Conservation (phyloP, 257 asterid genomes). For the Oldenlandia corymbosa region DNA sequence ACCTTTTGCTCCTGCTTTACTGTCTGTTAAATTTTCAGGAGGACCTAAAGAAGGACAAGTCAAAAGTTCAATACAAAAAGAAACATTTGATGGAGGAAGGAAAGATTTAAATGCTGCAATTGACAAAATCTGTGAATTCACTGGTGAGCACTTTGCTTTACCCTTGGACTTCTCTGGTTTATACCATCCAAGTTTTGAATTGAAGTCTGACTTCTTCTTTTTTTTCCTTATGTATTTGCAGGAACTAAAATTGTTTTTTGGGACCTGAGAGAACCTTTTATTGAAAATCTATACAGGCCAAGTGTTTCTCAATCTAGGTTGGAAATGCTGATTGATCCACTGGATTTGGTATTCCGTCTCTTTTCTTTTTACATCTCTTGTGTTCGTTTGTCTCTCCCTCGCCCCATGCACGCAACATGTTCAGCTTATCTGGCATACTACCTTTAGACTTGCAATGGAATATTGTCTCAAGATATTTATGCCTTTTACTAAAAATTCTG, state of each 20-base stretch:
- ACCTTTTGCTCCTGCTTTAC: neutral
- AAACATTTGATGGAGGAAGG: slow-evolving; percentile 90
- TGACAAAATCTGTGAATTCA: slow-evolving; percentile 78
- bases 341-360: slow-evolving; percentile 59
- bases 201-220: slow-evolving; percentile 11
- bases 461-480: neutral
- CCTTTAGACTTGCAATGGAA: slow-evolving; percentile 4
- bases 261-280: slow-evolving; percentile 87
- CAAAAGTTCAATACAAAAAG: slow-evolving; percentile 52
- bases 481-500: no score
- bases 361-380: neutral
- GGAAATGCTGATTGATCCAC: slow-evolving; percentile 76
- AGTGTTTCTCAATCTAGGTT: slow-evolving; percentile 72
- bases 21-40: slow-evolving; percentile 25
- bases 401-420: no score
- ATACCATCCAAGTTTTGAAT: slow-evolving; percentile 3
- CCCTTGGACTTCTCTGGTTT: no score
- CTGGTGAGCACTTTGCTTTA: slow-evolving; percentile 74
- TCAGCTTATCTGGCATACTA: neutral
- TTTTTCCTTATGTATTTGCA: slow-evolving; percentile 17
- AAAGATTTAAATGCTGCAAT: slow-evolving; percentile 83
- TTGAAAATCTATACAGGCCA: slow-evolving; percentile 80
- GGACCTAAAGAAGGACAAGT: slow-evolving; percentile 33
- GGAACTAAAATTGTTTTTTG: slow-evolving; percentile 88
- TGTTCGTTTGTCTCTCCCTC: neutral